Percentiles rank a stretch among this genome's conserved stretches.
These are phyloP conservation scores for Pythium phragmitis DNA, from an alignment of 352 stramenopile genomes.

Conservation along the genomic window DNA sequence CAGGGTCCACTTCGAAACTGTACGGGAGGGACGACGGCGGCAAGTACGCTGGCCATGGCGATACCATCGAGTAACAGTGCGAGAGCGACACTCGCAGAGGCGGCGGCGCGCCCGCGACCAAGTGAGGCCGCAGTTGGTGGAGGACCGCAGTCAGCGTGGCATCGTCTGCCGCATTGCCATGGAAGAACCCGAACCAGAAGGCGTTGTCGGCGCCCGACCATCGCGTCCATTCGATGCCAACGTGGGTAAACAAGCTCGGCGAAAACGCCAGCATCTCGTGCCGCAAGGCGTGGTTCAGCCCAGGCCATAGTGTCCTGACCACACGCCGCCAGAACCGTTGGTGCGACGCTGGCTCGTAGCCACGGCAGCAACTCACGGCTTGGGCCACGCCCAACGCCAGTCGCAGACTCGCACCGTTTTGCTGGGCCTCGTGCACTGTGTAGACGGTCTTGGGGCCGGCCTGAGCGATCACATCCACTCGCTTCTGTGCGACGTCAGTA, in stretches of 20 bases:
- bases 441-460: not conserved
- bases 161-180: not conserved
- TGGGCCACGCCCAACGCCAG: slow-evolving; percentile 3
- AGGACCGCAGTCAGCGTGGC: not conserved
- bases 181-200: not conserved
- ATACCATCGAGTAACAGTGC: not conserved
- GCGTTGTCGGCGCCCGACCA: too few relatives aligned
- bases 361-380: slow-evolving; percentile 8
- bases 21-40: too few relatives aligned
- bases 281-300: too few relatives aligned
- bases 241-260: not conserved
- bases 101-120: too few relatives aligned
- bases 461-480: not conserved
- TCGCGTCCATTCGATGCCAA: not conserved
- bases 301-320: not conserved
- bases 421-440: too few relatives aligned
- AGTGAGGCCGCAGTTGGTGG: too few relatives aligned
- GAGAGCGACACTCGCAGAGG: too few relatives aligned
- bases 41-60: too few relatives aligned
- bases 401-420: not conserved
- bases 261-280: not conserved
- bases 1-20: too few relatives aligned
- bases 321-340: not conserved
- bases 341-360: not conserved
- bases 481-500: not conserved